Conservation (phyloP, 805 yeast species). For the Kazachstania psychrophila region DNA sequence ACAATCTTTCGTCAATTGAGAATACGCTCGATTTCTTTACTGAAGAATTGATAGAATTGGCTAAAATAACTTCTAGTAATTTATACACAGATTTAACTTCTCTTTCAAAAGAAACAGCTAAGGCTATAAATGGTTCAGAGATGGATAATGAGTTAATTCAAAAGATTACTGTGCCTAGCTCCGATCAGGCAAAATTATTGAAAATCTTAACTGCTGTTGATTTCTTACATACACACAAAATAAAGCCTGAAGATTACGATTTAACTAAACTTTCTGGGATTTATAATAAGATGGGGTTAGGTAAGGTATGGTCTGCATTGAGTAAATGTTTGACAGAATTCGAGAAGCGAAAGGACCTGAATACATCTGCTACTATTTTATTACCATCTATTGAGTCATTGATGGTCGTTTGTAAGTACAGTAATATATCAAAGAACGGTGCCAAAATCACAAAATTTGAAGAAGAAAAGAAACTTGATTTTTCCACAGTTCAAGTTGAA, state of each 20-base stretch:
- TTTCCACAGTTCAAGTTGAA: constrained; percentile 66
- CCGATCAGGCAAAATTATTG: constrained; percentile 83
- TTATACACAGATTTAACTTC: constrained; percentile 47
- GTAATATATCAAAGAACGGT: constrained; percentile 39
- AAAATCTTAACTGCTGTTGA: constrained; percentile 83
- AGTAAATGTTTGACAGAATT: constrained; percentile 60
- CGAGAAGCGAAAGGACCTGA: constrained; percentile 47
- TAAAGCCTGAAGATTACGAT: constrained; percentile 17
- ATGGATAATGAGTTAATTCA: constrained; percentile 47
- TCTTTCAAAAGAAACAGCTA: constrained; percentile 38
- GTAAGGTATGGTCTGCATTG: constrained; percentile 75
- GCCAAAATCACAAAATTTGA: constrained; percentile 49
- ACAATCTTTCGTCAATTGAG: constrained; percentile 53
- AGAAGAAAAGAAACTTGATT: constrained; percentile 49
- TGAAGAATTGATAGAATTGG: constrained; percentile 53
- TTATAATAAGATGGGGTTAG: constrained; percentile 62
- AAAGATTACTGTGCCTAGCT: constrained; percentile 66
- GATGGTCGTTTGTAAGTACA: constrained; percentile 91
- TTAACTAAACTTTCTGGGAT: constrained; percentile 45
- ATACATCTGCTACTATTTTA: constrained; percentile 66
- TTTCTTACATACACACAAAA: constrained; percentile 50
- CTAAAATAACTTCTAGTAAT: constrained; percentile 46
- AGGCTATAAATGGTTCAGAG: constrained; percentile 34
- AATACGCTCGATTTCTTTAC: constrained; percentile 60
- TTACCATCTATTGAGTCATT: constrained; percentile 83